Base-by-base conservation (phyloP, 2,329 filamentous ascomycete species). In the Immersiporthe knoxdaviesiana region DNA sequence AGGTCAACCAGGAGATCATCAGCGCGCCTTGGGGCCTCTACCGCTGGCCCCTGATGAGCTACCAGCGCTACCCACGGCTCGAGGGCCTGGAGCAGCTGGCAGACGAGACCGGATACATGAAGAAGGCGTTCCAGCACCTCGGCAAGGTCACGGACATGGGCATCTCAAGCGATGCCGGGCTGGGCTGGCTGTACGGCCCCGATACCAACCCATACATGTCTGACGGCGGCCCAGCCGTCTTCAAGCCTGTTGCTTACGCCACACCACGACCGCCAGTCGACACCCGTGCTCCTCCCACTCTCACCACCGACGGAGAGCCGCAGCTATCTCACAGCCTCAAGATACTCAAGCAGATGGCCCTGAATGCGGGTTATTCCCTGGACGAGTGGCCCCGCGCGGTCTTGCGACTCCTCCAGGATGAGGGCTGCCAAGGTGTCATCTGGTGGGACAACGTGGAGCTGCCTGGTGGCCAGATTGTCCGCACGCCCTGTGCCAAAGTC, bases 171-270 rank as follows among this genome's bases (percentile, higher is more conserved):
- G 88, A 91, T 74, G 89, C 85, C 68, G 90, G 90, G 12, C 81
- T 92, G 50, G 91, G 91, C 14, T 92, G 89, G 83, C 82, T 92
- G 14, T 80, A 81, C 61, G 89, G 90, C 0, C 87, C 89, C 1
- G 89, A 91, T 30, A 64, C 64, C 27, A 72, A 72, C 41, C 65
- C 27, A 11, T 35, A 67, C 27, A 64, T n/a, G 54, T 54, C 59
- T 30, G 44, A 39, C 10, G 41, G 35, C 21, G 54, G 32, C 11
- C 68, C 68, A 11, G 27, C 70, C 24, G 68, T 72, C n/a, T 72
- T 72, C 56, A 58, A 41, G 18, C 66, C 70, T 14, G 44, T 37
- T 11, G 35, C 14, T n/a, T 70, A 68, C 37, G 66, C 6, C 18
- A 59, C 61, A 21, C 14, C 56, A 39, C 37, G 4, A 35, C 35